Evolutionary conservation across 1,284 basidiomycete genomes (phyloP), one percentile per base, ranked within the genome.

Genomic region (Cutaneotrichosporon dermatis): DNA sequence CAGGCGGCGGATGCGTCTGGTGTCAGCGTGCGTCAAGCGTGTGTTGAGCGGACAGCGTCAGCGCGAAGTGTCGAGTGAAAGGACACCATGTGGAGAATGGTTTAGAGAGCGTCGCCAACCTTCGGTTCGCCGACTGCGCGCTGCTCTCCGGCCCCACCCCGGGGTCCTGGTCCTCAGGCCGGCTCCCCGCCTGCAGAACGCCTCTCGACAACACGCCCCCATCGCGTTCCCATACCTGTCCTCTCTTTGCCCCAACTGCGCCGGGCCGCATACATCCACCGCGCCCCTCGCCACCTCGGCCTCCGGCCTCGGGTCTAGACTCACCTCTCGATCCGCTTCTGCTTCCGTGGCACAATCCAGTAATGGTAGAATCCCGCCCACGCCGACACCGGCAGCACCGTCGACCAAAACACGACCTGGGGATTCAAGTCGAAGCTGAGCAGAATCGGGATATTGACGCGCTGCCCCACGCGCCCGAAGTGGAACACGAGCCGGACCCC

Each of bases 351-450:
- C 16, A 82, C 78, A 34, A 88, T 69, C 60, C 84, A 78, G 54
- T 83, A 82, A 63, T 84, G 81, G 73, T 88, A 84, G 34, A 83
- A 70, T 1, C 83, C 75, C 1, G 83, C 72, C 53, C 84, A 80
- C 3, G 78, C 72, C 1, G 81, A 76, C 0, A 84, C 81, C 2
- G 87, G 86, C 1, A 86, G 45, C 13, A 85, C 72, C 1, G 83
- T 78, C 5, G 82, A 80, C 48, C 77, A 80, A 35, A 84, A 64
- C 4, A 82, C 77, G 46, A 85, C 69, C 25, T 74, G 76, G 0
- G 79, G 71, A 57, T 84, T 79, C 60, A 81, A 79, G 53, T 81
- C 75, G 34, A 78, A 78, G 0, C 82, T 79, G 7, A 87, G 73
- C n/a, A 82, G 67, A 62, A 87, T 81, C 3, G 85, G 85, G 5